These are phyloP conservation scores for Gossypium schwendimanii DNA, from an alignment of 441 rosid genomes.

Conservation along the genomic window DNA sequence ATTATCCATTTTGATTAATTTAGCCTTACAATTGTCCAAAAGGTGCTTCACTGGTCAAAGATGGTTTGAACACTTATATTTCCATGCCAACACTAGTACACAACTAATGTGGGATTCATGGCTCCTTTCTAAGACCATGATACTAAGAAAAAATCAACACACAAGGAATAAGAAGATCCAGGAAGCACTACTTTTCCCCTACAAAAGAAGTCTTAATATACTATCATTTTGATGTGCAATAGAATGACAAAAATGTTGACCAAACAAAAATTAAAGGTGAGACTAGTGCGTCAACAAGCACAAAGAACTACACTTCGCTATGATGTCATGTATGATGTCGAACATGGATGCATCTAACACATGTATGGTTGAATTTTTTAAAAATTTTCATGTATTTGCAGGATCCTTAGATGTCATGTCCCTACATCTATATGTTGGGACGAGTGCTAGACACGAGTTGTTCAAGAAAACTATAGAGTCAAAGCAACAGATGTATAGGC, in stretches of 20 bases:
- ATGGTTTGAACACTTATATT: neutral
- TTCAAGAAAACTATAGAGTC: neutral
- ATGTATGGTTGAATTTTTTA: neutral
- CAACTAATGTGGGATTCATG: neutral
- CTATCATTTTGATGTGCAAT: neutral
- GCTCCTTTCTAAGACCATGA: neutral
- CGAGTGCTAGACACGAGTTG: neutral
- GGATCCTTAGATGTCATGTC: neutral
- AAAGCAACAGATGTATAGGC: neutral
- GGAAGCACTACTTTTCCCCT: neutral
- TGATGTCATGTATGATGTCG: neutral
- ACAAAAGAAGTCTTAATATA: neutral
- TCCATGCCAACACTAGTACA: neutral
- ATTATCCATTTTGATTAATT: neutral
- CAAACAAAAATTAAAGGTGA: neutral
- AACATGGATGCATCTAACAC: neutral
- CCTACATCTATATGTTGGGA: neutral
- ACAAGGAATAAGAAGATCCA: neutral
- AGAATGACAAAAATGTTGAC: neutral
- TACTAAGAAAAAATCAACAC: neutral
- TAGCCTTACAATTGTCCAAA: neutral
- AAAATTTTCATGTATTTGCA: neutral
- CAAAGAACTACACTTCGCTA: neutral
- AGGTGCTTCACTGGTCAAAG: neutral
- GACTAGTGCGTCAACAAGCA: neutral